A percentile compares a stretch with the other conserved stretches of the same genome.
Conservation (phyloP, 306 rosid species). For the Pyrus betulifolia region DNA sequence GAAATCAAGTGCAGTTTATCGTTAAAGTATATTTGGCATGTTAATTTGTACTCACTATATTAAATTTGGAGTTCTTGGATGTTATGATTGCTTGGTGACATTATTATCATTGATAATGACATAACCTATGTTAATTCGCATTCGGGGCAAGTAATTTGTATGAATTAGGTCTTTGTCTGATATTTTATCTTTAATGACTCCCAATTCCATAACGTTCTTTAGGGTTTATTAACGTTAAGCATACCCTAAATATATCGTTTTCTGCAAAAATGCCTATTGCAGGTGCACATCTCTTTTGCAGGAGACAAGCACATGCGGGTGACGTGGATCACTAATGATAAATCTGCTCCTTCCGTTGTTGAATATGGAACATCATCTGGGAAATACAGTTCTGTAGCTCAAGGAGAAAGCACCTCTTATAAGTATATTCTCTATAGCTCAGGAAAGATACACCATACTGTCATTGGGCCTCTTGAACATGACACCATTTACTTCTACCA, state of each 20-base stretch:
- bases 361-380: conserved; percentile 73
- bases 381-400: conserved; percentile 37
- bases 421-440: conserved; percentile 61
- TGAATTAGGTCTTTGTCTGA: neutral
- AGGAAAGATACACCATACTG: conserved; percentile 82
- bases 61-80: neutral
- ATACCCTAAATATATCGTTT: conserved; percentile 8
- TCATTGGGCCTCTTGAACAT: conserved; percentile 77
- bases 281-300: conserved; percentile 93
- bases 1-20: neutral
- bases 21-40: neutral
- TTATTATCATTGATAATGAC: neutral
- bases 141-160: neutral
- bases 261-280: conserved; percentile 16
- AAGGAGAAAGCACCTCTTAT: conserved; percentile 80
- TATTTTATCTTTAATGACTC: neutral
- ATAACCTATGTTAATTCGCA: neutral
- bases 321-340: conserved; percentile 64
- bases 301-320: conserved; percentile 74
- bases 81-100: neutral
- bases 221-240: neutral
- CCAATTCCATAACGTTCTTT: neutral
- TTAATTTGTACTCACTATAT: too few relatives aligned
- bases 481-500: conserved; percentile 60
- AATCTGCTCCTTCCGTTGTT: conserved; percentile 57